Evolutionary conservation across 352 stramenopile genomes (phyloP), one percentile per base, ranked within the genome.

Genomic region (Pythium phragmitis): DNA sequence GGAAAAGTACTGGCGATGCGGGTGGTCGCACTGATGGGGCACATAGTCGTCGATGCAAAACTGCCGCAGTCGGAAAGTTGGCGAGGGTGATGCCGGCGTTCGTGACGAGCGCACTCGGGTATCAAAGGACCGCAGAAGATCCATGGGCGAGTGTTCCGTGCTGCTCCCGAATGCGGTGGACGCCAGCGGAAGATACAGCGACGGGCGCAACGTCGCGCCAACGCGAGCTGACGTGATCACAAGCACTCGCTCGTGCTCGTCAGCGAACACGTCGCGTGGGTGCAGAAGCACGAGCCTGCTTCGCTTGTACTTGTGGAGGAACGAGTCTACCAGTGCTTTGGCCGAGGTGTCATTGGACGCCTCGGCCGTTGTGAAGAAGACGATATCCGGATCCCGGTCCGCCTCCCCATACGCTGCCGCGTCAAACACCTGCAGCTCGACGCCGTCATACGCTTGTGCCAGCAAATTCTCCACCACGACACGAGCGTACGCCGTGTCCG

Each of bases 1-100:
- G 39, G 77, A 84, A 59, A 87, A 84, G 60, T 84, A 85, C 49
- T 85, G 68, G 41, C 74, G 76, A 7, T 84, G 77, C 1, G 68
- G 74, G 16, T 69, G 69, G 30, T 85, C 69, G 36, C 80, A 89
- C 23, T 67, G 41, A 7, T 16, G n/a, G 4, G 66, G 74, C 5
- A 70, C 73, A 46, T 85, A 85, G 60, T 86, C 51, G 51, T 87
- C 85, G 2, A 77, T 65, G 57, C 79, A 88, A 28, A 87, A 84
- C 34, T 55, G 57, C 17, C 72, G 60, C 9, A 57, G 36, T 17
- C 60, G 43, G 28, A 52, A 34, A 19, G 36, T n/a, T 19, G 51
- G 14, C 1, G 8, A 8, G 13, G 43, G 2, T 12, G 13, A 33
- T n/a, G 45, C 4, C 3, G 7, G 34, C 34, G 34, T 11, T 9